phyloP scores from a whole-genome alignment of 345 rosid species.

The Microthlaspi erraticum region DNA sequence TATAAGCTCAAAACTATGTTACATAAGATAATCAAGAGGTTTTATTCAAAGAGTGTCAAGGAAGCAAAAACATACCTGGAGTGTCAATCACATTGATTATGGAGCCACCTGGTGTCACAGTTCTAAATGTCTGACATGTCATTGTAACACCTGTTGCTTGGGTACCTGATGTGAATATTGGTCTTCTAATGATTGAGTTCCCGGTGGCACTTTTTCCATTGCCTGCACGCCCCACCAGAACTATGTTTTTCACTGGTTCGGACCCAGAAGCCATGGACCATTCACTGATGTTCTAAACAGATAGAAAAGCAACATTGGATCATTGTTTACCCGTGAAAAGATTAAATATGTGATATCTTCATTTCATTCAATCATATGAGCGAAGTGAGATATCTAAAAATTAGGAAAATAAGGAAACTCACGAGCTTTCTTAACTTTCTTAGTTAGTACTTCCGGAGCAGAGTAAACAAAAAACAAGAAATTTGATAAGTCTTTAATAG shows the following conservation, averaged over 20 bases:
- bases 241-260: background rate
- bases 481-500: background rate
- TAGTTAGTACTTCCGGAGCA: background rate
- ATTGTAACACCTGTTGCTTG: slow-evolving; percentile 71
- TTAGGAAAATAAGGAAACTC: background rate
- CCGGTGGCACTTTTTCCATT: background rate
- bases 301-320: background rate
- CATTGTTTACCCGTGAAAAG: too few species aligned
- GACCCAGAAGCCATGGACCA: background rate
- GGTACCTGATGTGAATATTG: slow-evolving; percentile 62
- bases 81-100: background rate
- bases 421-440: background rate
- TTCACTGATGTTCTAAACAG: background rate
- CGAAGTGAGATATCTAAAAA: too few species aligned
- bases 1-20: too few species aligned
- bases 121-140: slow-evolving; percentile 58
- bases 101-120: slow-evolving; percentile 7
- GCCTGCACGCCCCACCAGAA: background rate
- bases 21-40: background rate
- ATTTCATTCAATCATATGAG: too few species aligned
- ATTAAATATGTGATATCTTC: too few species aligned
- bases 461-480: background rate
- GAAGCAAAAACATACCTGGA: background rate
- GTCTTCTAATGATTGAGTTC: slow-evolving; percentile 6
- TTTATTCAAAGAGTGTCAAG: background rate